Conservation (phyloP, 345 rosid species). For the Toxicodendron radicans region DNA sequence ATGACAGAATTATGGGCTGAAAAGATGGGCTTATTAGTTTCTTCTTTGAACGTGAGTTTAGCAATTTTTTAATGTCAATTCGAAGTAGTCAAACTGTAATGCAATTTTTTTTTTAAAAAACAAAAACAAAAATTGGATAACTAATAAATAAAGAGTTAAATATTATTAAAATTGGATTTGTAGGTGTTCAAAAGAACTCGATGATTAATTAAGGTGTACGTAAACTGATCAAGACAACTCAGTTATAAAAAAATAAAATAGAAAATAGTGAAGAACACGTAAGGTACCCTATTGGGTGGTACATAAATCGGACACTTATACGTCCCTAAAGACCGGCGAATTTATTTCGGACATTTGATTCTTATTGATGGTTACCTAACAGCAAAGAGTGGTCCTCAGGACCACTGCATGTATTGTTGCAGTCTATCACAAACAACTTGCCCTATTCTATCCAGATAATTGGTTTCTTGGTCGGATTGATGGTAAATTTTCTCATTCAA, state of each 20-base stretch:
- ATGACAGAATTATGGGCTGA: not conserved
- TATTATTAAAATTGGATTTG: too few species aligned
- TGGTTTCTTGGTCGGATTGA: constrained; percentile 26
- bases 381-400: constrained; percentile 23
- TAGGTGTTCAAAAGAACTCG: too few species aligned
- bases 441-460: constrained; percentile 20
- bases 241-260: not conserved
- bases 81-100: not conserved
- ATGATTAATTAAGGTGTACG: too few species aligned
- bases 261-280: too few species aligned
- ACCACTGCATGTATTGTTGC: constrained; percentile 8
- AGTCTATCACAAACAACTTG: constrained; percentile 14
- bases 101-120: too few species aligned
- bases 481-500: not conserved
- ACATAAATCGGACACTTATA: constrained; percentile 15
- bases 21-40: not conserved
- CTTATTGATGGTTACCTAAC: constrained; percentile 30
- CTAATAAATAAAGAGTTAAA: too few species aligned
- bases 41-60: not conserved
- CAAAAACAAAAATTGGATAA: too few species aligned
- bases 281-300: not conserved
- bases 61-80: not conserved
- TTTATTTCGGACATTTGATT: constrained; percentile 25
- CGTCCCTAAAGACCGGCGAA: not conserved
- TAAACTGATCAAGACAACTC: not conserved